Conservation (phyloP, 805 yeast species). For the Yamadazyma sp. region DNA sequence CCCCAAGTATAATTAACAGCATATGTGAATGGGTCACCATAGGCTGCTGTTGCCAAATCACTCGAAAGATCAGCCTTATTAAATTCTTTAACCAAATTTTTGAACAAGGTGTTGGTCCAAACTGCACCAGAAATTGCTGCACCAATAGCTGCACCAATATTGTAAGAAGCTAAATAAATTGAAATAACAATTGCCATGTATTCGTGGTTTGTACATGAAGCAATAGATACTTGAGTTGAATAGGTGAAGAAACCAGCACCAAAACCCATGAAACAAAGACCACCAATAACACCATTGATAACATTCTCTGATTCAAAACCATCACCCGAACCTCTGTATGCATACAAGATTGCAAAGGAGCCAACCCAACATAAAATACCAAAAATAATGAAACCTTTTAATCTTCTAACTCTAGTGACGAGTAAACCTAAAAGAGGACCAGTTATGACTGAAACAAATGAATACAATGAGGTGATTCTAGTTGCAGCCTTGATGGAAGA, state of each 20-base stretch:
- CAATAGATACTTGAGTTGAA: conserved; percentile 58
- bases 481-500: conserved; percentile 63
- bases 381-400: conserved; percentile 57
- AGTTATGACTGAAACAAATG: conserved; percentile 61
- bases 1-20: conserved; percentile 55
- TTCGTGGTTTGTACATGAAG: conserved; percentile 58
- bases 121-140: conserved; percentile 64
- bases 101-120: conserved; percentile 61
- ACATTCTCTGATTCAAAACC: conserved; percentile 24
- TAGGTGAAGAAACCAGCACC: conserved; percentile 75
- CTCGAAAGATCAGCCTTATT: conserved; percentile 23
- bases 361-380: conserved; percentile 59
- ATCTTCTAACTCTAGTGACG: conserved; percentile 46
- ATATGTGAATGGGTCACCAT: conserved; percentile 50
- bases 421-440: conserved; percentile 60
- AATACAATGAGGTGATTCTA: conserved; percentile 58
- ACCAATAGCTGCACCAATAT: conserved; percentile 65
- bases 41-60: conserved; percentile 21
- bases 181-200: conserved; percentile 63
- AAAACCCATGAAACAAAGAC: conserved; percentile 61
- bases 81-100: conserved; percentile 33
- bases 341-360: conserved; percentile 57
- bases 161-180: conserved; percentile 53
- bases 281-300: conserved; percentile 57
- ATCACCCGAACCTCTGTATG: conserved; percentile 48